phyloP scores from a whole-genome alignment of 2,329 filamentous ascomycete species.

The Botrytis galanthina region DNA sequence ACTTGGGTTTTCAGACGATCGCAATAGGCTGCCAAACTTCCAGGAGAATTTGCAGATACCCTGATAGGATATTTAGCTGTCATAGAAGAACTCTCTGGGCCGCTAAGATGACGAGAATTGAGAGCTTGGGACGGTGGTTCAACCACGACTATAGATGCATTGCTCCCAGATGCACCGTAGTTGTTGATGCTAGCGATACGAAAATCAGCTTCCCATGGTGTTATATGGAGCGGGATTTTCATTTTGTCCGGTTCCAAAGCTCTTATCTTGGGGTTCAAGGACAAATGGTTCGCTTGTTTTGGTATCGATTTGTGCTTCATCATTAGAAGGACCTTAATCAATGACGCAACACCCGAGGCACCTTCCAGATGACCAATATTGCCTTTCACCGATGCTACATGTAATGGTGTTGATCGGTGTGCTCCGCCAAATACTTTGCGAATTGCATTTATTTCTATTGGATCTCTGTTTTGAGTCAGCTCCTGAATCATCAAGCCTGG shows the following conservation, averaged over 20 bases:
- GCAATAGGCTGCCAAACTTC: not conserved
- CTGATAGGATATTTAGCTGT: not conserved
- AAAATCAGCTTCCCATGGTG: not conserved
- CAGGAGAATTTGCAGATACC: not conserved
- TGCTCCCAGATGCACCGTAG: conserved; percentile 3
- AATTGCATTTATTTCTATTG: conserved; percentile 28
- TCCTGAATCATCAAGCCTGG: not conserved
- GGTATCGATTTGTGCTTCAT: conserved; percentile 39
- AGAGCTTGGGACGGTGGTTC: not conserved
- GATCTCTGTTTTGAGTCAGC: conserved; percentile 23
- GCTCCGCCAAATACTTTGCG: conserved; percentile 20
- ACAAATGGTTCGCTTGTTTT: conserved; percentile 20
- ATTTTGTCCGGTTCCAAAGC: not conserved
- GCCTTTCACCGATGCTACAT: conserved; percentile 21
- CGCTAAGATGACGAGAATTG: not conserved
- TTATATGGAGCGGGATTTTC: not conserved
- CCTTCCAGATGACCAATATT: conserved; percentile 31
- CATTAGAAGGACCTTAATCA: conserved; percentile 23
- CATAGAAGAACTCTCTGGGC: not conserved
- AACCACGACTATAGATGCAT: not conserved
- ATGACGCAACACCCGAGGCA: conserved; percentile 19
- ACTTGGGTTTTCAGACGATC: not conserved
- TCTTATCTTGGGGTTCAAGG: not conserved
- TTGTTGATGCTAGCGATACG: not conserved
- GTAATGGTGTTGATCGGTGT: not conserved